Evolutionary conservation across 2,329 filamentous ascomycete species (phyloP), one percentile per base, ranked within the genome.

Genomic region (Stagonosporopsis rhizophila): DNA sequence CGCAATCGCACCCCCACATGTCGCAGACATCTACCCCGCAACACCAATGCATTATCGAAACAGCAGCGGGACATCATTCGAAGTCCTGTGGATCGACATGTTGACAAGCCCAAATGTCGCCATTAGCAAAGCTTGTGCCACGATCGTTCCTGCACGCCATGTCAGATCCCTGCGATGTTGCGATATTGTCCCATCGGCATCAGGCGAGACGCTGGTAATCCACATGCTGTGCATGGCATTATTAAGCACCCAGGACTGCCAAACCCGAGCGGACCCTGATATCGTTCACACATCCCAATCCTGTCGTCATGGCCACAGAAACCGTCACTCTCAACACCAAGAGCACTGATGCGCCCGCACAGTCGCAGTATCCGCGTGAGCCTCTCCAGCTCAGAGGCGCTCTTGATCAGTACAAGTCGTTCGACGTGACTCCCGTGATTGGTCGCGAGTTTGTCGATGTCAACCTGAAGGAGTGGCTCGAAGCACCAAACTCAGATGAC

Each of bases 401-500:
- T 1, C 76, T 87, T 0, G 79, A 86, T 35, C 55, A 77, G 11
- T 84, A 81, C 58, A 79, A 85, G 58, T 78, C 79, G 2, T 84
- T 86, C 52, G 86, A 89, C 25, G 77, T 84, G 2, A 89, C 87
- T 0, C 86, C 86, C 0, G 75, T 82, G 42, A 88, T 89, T 55
- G 87, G 87, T 12, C 80, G 80, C 2, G 87, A 89, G 65, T 89
- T 82, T 56, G 76, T 80, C 35, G 80, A 81, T 35, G 72, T 83
- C 23, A 83, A 87, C 57, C 75, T 89, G 1, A 82, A 82, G 6
- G 86, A 91, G 20, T 87, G 90, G 52, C 78, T 91, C 9, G 77
- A 85, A 28, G 83, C 84, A 0, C 80, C 84, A 0, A 88, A 89
- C 66, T 81, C 86, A 0, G 87, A 90, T 51, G 85, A 87, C 35